phyloP scores from a whole-genome alignment of 345 rosid genomes.

The Alliaria petiolata region DNA sequence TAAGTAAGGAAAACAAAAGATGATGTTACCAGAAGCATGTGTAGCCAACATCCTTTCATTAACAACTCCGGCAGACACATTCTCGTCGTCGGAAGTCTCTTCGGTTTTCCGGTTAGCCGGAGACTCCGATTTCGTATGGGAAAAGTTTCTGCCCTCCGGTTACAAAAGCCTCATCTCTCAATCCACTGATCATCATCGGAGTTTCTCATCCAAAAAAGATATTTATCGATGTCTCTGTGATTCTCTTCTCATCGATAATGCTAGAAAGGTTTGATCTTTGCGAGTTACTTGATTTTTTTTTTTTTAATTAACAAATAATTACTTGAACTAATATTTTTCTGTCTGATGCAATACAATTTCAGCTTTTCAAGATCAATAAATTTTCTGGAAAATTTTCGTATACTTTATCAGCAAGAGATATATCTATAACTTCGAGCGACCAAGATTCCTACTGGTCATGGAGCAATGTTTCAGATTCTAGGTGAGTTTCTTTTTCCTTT shows the following conservation, averaged over 20 bases:
- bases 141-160: slow-evolving; percentile 48
- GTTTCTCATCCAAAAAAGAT: slow-evolving; percentile 54
- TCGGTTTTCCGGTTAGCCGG: slow-evolving; percentile 51
- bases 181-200: background rate
- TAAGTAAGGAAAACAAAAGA: background rate
- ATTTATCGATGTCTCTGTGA: slow-evolving; percentile 47
- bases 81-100: slow-evolving; percentile 46
- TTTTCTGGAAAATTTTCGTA: slow-evolving; percentile 49
- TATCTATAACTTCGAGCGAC: slow-evolving; percentile 48
- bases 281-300: background rate
- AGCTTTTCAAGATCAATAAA: slow-evolving; percentile 63
- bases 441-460: slow-evolving; percentile 56
- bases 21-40: slow-evolving; percentile 55
- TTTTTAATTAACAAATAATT: background rate
- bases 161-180: slow-evolving; percentile 30
- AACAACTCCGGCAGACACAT: slow-evolving; percentile 57
- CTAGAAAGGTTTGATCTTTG: slow-evolving; percentile 35
- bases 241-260: slow-evolving; percentile 46
- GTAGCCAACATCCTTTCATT: slow-evolving; percentile 51
- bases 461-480: slow-evolving; percentile 48
- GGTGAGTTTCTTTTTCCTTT: slow-evolving; percentile 26
- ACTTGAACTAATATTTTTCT: background rate
- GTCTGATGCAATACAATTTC: background rate
- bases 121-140: slow-evolving; percentile 62
- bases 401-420: slow-evolving; percentile 62